A percentile compares a stretch with the other conserved stretches of the same genome.
Conservation (phyloP, 805 yeast species). For the Scheffersomyces coipomensis region DNA sequence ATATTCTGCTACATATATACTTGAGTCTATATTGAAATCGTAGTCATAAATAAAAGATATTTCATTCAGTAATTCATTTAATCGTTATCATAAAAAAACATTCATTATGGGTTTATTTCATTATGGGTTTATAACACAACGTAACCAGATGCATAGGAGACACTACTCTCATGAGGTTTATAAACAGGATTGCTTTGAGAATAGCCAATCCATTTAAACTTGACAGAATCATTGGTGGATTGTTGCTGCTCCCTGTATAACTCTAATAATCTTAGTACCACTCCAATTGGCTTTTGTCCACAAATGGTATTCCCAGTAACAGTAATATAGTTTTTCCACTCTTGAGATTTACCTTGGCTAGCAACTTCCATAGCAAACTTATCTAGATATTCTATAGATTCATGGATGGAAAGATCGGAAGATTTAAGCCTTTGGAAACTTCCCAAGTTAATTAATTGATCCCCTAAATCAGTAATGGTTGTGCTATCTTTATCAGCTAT, state of each 20-base stretch:
- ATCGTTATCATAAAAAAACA: conserved; percentile 1
- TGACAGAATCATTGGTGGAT: too few relatives aligned
- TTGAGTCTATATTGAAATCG: too few relatives aligned
- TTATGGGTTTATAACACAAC: conserved; percentile 20
- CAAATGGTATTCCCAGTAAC: conserved; percentile 87
- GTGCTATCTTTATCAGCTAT: conserved; percentile 18
- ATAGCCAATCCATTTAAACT: conserved; percentile 74
- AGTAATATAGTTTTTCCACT: conserved; percentile 67
- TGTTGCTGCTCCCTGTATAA: conserved; percentile 10
- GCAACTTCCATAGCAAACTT: conserved; percentile 64
- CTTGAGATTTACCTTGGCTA: conserved; percentile 49
- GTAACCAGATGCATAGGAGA: conserved; percentile 87
- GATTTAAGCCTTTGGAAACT: conserved; percentile 7
- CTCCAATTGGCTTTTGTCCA: conserved; percentile 80
- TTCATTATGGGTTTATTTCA: too few relatives aligned
- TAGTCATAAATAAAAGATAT: too few relatives aligned
- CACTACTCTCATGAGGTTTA: conserved; percentile 63
- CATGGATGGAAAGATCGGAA: conserved; percentile 50
- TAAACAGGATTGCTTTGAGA: conserved; percentile 66
- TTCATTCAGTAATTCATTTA: too few relatives aligned
- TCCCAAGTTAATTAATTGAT: conserved; percentile 13
- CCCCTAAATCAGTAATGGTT: conserved; percentile 11
- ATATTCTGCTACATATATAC: too few relatives aligned
- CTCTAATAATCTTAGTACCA: conserved; percentile 58
- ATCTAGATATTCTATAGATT: conserved; percentile 76